Evolutionary conservation across 2,329 filamentous ascomycete species (phyloP).

Genomic region (Aspergillus pseudoterreus): DNA sequence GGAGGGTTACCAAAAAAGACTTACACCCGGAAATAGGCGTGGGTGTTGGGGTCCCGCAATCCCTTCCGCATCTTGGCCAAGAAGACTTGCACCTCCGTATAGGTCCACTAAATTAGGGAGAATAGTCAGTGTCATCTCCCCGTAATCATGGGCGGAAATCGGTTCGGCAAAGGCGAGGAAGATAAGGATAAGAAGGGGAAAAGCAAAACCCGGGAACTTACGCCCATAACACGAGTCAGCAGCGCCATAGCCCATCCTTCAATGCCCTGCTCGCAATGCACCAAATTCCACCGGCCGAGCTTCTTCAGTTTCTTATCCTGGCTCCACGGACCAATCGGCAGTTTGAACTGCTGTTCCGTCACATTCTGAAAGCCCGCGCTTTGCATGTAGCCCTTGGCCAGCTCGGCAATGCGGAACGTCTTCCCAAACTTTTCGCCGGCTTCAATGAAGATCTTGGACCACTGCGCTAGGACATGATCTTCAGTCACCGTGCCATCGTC

Average conservation of each 20-base stretch:
- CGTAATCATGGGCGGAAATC: background rate
- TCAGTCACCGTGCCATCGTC: conserved; percentile 20
- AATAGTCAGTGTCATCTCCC: background rate
- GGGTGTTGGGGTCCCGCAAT: conserved; percentile 16
- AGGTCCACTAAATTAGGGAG: conserved; percentile 16
- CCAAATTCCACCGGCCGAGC: conserved; percentile 23
- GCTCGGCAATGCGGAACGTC: conserved; percentile 22
- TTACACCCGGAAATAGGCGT: conserved; percentile 23
- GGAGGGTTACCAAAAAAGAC: background rate
- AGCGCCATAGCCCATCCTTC: conserved; percentile 31
- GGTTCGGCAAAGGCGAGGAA: background rate
- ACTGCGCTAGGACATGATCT: conserved; percentile 22
- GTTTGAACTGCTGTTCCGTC: conserved; percentile 24
- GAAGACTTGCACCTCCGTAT: conserved; percentile 20
- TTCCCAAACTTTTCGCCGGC: conserved; percentile 28
- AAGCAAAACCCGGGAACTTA: conserved; percentile 9
- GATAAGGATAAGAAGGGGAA: background rate
- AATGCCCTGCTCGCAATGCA: conserved; percentile 26
- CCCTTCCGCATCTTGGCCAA: conserved; percentile 20
- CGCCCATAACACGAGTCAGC: conserved; percentile 27
- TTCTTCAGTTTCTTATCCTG: conserved; percentile 24
- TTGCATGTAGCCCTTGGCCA: conserved; percentile 22
- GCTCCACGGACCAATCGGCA: conserved; percentile 29
- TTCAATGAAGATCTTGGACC: conserved; percentile 26
- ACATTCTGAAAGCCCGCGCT: conserved; percentile 28